Percentiles rank a stretch among this genome's conserved stretches.
phyloP scores from a whole-genome alignment of 768 basidiomycete genomes.

The Rickenella mellea region DNA sequence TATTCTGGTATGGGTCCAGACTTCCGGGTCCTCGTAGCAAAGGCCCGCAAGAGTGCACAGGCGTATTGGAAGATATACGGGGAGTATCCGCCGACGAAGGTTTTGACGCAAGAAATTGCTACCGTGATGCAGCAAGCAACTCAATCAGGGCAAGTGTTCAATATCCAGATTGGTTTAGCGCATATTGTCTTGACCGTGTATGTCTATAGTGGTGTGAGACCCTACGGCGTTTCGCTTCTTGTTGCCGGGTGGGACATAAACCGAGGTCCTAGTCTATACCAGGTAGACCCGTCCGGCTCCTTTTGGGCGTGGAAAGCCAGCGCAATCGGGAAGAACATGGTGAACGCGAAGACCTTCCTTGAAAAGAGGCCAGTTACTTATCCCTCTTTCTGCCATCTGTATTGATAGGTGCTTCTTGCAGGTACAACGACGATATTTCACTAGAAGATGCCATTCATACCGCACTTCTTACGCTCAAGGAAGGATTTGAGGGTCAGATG shows the following conservation, averaged over 20 bases:
- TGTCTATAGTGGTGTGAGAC: slow-evolving; percentile 81
- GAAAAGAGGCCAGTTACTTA: slow-evolving; percentile 78
- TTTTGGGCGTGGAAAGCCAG: slow-evolving; percentile 99
- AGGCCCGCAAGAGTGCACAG: slow-evolving; percentile 95
- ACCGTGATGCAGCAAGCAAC: slow-evolving; percentile 99
- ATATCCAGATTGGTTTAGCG: slow-evolving; percentile 3
- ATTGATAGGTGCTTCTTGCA: slow-evolving; percentile 22
- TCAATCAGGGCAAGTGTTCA: slow-evolving; percentile 64
- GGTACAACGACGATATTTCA: slow-evolving; percentile 98
- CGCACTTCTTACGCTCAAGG: slow-evolving; percentile 92
- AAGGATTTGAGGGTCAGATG: slow-evolving; percentile 99
- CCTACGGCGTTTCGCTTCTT: slow-evolving; percentile 95
- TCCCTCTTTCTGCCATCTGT: slow-evolving; percentile 14
- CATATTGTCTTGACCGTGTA: slow-evolving; percentile 11
- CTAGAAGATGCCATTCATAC: slow-evolving; percentile 99
- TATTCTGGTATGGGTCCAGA: slow-evolving; percentile 99
- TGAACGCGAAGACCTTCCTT: slow-evolving; percentile 98
- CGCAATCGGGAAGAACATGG: slow-evolving; percentile 99
- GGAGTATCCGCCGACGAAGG: slow-evolving; percentile 94
- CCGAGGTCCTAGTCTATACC: slow-evolving; percentile 95
- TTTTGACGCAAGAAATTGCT: slow-evolving; percentile 94
- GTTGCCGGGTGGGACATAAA: slow-evolving; percentile 95
- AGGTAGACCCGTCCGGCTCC: slow-evolving; percentile 97
- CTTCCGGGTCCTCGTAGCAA: slow-evolving; percentile 87
- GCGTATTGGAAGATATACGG: slow-evolving; percentile 99